Evolutionary conservation across 805 yeast genomes (phyloP), one percentile per base, ranked within the genome.

Genomic region (Monosporozyma siamensis): DNA sequence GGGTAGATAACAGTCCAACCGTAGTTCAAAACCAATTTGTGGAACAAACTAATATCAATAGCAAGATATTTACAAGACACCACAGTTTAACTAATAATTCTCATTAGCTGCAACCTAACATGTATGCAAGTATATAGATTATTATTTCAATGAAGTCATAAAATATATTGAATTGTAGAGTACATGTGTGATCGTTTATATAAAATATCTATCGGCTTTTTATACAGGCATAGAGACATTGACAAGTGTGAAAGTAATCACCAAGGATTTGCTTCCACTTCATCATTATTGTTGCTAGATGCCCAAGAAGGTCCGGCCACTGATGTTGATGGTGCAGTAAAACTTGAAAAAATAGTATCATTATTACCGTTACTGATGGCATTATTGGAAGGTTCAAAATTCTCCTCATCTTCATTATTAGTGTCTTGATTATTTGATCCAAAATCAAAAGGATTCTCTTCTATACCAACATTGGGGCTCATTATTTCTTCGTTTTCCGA

Each of bases 231-330:
- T n/a, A 25, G 20, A 22, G 32, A 37, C n/a, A 20, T 20, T 14
- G 24, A 34, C 11, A 10, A 15, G n/a, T 22, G 14, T n/a, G 6
- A 10, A 26, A 26, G 12, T 8, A 37, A 34, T 48, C 45, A 63
- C 92, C 92, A 82, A 4, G 89, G 92, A 53, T 82, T 82, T 3
- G 65, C 63, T 40, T 75, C 80, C 14, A 74, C 69, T n/a, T 72
- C 78, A 17, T 69, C 71, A 14, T 56, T 63, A n/a, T 72, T 77
- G 17, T 68, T 70, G 12, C 55, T 62, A 4, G 69, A 74, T 54
- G 78, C 69, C 77, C 78, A 73, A 2, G 69, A 57, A 8, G 57
- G 58, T 24, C 48, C 50, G 14, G 54, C 51, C 3, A 49, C 59
- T 14, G 55, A 48, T 7, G 56, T 49, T 3, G 82, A 70, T n/a